These are phyloP conservation scores for Paramecium sonneborni DNA, from an alignment of 73 alveolate species.

Conservation along the genomic window DNA sequence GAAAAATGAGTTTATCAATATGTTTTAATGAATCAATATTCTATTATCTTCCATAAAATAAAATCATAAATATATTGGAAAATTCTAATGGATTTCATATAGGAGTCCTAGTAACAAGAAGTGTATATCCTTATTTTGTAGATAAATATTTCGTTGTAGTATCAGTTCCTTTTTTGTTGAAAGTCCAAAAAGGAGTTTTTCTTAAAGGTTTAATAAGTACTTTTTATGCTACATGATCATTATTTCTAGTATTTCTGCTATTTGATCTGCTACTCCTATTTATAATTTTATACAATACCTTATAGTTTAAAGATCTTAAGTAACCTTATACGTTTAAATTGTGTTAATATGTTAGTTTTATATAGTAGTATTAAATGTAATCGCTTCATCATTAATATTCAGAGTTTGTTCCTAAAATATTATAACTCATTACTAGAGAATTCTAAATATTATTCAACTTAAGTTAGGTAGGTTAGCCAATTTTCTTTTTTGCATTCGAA, in stretches of 20 bases:
- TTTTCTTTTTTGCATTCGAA: background rate
- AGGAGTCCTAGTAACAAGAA: background rate
- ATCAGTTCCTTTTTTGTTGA: background rate
- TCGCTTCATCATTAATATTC: constrained; percentile 48
- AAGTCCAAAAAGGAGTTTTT: background rate
- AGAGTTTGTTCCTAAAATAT: background rate
- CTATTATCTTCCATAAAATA: background rate
- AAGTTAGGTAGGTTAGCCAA: background rate
- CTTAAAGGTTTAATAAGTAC: background rate
- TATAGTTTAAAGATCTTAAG: background rate
- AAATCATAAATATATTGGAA: background rate
- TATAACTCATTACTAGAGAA: background rate
- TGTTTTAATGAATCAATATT: background rate
- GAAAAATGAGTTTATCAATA: background rate
- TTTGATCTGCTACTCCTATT: constrained; percentile 6
- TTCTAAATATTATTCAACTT: background rate
- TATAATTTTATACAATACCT: background rate
- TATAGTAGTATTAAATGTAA: background rate
- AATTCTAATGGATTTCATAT: background rate
- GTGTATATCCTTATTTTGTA: constrained; percentile 37
- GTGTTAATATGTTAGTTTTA: background rate
- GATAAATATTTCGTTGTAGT: background rate
- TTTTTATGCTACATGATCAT: background rate
- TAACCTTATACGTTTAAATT: background rate
- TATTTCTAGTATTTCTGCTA: background rate